Evolutionary conservation across 257 asterid genomes (phyloP).

Genomic region (Solanum sparsipilum): DNA sequence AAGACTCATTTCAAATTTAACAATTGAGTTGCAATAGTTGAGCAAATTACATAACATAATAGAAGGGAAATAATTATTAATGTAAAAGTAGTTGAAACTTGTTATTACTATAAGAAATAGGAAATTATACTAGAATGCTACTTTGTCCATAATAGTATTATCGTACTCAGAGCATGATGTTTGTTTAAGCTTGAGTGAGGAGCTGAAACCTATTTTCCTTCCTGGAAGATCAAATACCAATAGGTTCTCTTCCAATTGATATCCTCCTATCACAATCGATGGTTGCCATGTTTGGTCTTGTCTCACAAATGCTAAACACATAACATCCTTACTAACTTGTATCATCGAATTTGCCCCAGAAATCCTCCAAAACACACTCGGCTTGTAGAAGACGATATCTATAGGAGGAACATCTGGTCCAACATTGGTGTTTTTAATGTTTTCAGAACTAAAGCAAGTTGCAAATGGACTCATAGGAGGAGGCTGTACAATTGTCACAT

Average conservation of each 20-base stretch:
- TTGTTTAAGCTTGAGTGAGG: slow-evolving; percentile 17
- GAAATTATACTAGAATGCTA: not conserved
- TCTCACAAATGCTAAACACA: slow-evolving; percentile 36
- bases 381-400: not conserved
- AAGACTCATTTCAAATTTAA: not conserved
- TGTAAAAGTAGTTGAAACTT: too few relatives aligned
- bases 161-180: slow-evolving; percentile 29
- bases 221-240: slow-evolving; percentile 33
- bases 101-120: not conserved
- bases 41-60: not conserved
- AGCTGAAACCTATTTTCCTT: slow-evolving; percentile 34
- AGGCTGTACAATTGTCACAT: slow-evolving; percentile 12
- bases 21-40: not conserved
- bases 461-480: slow-evolving; percentile 32
- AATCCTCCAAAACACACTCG: slow-evolving; percentile 24
- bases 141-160: not conserved
- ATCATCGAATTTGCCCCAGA: slow-evolving; percentile 35
- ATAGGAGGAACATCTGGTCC: slow-evolving; percentile 1
- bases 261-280: slow-evolving; percentile 28
- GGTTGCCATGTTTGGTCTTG: slow-evolving; percentile 17
- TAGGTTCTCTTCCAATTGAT: slow-evolving; percentile 40
- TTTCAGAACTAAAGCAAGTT: slow-evolving; percentile 33
- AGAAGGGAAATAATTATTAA: not conserved
- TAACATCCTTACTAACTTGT: slow-evolving; percentile 10
- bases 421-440: not conserved